These are phyloP conservation scores for Polyplosphaeria fusca DNA, from an alignment of 495 filamentous ascomycete genomes.

Conservation along the genomic window DNA sequence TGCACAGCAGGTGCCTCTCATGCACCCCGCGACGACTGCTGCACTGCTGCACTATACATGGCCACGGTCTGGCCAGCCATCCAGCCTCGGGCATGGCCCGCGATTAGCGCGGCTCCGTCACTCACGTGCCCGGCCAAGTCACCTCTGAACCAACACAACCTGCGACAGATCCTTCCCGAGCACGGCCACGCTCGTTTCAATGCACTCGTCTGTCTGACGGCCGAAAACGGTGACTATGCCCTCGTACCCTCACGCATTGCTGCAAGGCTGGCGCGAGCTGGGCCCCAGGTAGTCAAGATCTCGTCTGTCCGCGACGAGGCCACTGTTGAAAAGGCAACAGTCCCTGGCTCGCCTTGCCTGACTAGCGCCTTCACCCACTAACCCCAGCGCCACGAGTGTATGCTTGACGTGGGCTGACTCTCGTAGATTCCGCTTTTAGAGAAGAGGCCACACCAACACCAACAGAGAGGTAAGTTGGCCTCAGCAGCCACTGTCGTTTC, in stretches of 20 bases:
- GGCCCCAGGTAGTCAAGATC: not conserved
- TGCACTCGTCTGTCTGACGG: not conserved
- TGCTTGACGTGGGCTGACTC: not conserved
- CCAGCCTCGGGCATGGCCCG: too few species aligned
- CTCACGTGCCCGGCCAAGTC: not conserved
- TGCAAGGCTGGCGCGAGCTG: not conserved
- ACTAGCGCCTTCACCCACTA: not conserved
- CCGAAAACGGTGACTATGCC: slow-evolving; percentile 1
- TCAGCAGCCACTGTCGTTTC: not conserved
- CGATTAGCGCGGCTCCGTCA: not conserved
- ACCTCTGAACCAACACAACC: not conserved
- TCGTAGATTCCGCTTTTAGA: not conserved
- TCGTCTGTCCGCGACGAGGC: not conserved
- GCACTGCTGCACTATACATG: not conserved
- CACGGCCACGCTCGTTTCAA: not conserved
- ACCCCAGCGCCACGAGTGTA: not conserved
- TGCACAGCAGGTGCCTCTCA: too few species aligned
- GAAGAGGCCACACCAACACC: slow-evolving; percentile 7
- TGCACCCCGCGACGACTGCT: not conserved
- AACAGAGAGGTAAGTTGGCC: slow-evolving; percentile 14
- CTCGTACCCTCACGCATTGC: not conserved
- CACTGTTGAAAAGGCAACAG: not conserved
- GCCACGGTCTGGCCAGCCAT: too few species aligned
- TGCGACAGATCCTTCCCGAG: slow-evolving; percentile 8
- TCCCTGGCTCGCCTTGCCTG: not conserved